Percentiles rank a stretch among this genome's conserved stretches.
phyloP scores from a whole-genome alignment of 306 rosid species.

The Malus sieversii region DNA sequence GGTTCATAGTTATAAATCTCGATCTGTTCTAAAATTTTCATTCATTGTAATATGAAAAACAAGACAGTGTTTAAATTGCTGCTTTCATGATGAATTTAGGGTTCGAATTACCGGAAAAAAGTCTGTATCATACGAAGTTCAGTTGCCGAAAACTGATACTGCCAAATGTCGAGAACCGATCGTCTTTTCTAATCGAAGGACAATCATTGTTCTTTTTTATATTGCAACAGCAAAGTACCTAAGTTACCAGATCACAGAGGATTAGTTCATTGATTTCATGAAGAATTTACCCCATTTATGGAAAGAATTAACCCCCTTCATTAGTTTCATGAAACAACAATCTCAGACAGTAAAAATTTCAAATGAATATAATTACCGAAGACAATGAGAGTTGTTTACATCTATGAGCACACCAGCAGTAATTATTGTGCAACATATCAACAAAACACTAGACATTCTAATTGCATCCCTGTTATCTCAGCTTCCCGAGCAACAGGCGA shows the following conservation, averaged over 20 bases:
- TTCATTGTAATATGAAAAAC: no score
- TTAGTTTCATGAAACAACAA: not conserved
- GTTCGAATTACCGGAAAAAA: no score
- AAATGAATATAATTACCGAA: slow-evolving; percentile 1
- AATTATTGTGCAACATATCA: slow-evolving; percentile 25
- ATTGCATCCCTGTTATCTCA: slow-evolving; percentile 38
- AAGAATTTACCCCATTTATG: no score
- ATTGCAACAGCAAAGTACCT: not conserved
- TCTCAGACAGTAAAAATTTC: not conserved
- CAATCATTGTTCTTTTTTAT: not conserved
- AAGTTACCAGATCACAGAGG: not conserved
- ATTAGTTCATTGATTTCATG: not conserved
- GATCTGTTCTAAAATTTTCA: no score
- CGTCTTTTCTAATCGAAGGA: not conserved
- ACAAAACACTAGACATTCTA: slow-evolving; percentile 25
- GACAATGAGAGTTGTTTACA: slow-evolving; percentile 7
- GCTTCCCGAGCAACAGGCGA: slow-evolving; percentile 27
- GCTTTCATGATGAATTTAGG: no score
- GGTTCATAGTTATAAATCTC: no score
- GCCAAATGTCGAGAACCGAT: no score
- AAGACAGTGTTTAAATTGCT: no score
- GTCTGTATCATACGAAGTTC: no score
- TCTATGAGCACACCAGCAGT: slow-evolving; percentile 1
- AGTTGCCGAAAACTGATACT: no score
- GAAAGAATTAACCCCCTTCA: not conserved